phyloP scores from a whole-genome alignment of 2,329 filamentous ascomycete genomes.

The Paecilomyces niveus region DNA sequence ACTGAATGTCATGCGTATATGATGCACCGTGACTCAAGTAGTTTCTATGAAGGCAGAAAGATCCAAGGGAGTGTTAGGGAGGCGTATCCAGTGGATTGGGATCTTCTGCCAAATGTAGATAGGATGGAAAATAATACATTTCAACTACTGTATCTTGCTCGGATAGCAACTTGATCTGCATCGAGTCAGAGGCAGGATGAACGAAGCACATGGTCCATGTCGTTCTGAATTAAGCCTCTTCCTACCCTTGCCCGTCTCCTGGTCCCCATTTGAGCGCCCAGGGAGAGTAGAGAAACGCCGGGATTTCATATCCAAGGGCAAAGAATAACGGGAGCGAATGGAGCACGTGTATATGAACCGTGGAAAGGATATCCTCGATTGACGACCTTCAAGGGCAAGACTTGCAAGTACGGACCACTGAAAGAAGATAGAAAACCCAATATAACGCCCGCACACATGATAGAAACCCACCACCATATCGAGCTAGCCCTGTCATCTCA shows the following conservation, averaged over 20 bases:
- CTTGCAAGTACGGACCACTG: neutral
- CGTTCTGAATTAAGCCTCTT: neutral
- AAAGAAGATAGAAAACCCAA: neutral
- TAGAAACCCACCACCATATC: constrained; percentile 1
- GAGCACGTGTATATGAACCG: neutral
- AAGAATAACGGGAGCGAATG: neutral
- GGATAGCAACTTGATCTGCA: neutral
- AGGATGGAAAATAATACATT: neutral
- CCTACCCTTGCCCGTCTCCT: neutral
- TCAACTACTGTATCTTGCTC: neutral
- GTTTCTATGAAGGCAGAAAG: neutral
- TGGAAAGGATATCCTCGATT: neutral
- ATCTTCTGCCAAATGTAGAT: neutral
- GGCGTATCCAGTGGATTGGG: neutral
- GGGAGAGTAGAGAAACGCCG: neutral
- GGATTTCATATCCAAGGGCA: neutral
- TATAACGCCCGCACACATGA: constrained; percentile 1
- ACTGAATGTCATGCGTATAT: neutral
- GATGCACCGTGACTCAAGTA: neutral
- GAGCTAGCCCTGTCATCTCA: constrained; percentile 2
- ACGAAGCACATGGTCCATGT: neutral
- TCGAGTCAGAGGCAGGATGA: neutral
- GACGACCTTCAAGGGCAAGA: neutral
- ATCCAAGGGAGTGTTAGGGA: neutral
- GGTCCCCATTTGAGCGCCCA: neutral